Percentiles rank a stretch among this genome's conserved stretches.
phyloP scores from a whole-genome alignment of 176 grass and related monocot genomes.

The Musa schizocarpa region DNA sequence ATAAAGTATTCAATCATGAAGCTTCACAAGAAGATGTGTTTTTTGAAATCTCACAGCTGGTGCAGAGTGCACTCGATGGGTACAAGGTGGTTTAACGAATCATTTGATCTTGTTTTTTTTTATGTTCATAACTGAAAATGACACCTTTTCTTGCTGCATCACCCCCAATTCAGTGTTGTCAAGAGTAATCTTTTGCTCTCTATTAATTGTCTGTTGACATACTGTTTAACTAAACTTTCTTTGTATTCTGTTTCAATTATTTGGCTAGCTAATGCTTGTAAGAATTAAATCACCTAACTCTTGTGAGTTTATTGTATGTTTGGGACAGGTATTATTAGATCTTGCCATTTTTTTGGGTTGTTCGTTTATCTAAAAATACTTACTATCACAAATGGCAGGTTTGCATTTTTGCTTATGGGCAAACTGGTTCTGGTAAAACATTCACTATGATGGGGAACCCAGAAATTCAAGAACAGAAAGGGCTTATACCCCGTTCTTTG shows the following conservation, averaged over 20 bases:
- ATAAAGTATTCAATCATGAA: conserved; percentile 69
- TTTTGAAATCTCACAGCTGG: conserved; percentile 85
- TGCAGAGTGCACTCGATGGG: conserved; percentile 93
- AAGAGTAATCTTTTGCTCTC: background rate
- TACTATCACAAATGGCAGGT: conserved; percentile 38
- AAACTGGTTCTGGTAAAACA: conserved; percentile 98
- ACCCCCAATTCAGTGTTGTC: background rate
- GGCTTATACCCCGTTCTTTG: conserved; percentile 78
- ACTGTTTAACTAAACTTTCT: background rate
- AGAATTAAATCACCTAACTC: too few relatives aligned
- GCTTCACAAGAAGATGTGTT: conserved; percentile 90
- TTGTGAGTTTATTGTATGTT: background rate
- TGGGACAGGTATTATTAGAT: background rate
- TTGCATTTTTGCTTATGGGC: conserved; percentile 98
- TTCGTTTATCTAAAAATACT: background rate
- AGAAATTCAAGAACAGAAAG: conserved; percentile 42
- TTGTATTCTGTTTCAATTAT: too few relatives aligned
- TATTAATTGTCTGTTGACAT: background rate
- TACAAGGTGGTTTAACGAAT: conserved; percentile 56
- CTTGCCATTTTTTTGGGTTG: background rate
- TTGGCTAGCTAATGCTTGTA: too few relatives aligned
- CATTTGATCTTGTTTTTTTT: background rate
- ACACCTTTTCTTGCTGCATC: background rate
- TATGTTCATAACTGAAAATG: background rate
- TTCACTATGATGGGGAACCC: conserved; percentile 96